Evolutionary conservation across 2,329 filamentous ascomycete genomes (phyloP), one percentile per base, ranked within the genome.

Genomic region (Alternaria viburni): DNA sequence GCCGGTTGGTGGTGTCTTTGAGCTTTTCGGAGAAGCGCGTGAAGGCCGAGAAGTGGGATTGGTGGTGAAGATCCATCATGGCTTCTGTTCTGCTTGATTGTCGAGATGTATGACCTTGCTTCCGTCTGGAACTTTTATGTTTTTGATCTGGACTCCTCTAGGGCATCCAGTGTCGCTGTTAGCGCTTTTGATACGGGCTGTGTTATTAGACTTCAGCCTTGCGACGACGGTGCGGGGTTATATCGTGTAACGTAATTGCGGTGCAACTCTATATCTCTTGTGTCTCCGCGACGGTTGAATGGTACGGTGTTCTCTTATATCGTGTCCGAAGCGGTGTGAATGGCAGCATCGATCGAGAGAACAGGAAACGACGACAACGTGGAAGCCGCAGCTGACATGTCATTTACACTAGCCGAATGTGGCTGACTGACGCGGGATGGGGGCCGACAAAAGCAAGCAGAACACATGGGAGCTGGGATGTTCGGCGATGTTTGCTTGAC

Each of bases 1-100:
- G 67, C 54, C 62, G 66, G 45, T 58, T 52, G n/a, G 58, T 68
- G 12, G 62, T 64, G 32, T 67, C 65, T 30, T 68, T 69, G 44
- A 69, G 65, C 45, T 55, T 54, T 21, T 64, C 62, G 41, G 67
- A 65, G 56, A 69, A 66, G 30, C 67, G 62, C 36, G 60, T 30
- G n/a, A 69, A 64, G 41, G 66, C 61, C 4, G 67, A 69, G 36
- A 62, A 45, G 25, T 62, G 62, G n/a, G 62, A 55, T 44, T 62
- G 60, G n/a, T 62, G 50, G 30, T 62, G 60, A 36, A 62, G 60
- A 44, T 62, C 60, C 60, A 62, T 59, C 60, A 62, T 62, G 60
- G 17, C 49, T 54, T 11, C 49, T 52, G 19, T 11, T 41, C 30
- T 41, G 19, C 11, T 49, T 46, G 17, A 11, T 59, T 3, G 49